Evolutionary conservation across 495 filamentous ascomycete species (phyloP).

Genomic region (Lentithecium fluviatile): DNA sequence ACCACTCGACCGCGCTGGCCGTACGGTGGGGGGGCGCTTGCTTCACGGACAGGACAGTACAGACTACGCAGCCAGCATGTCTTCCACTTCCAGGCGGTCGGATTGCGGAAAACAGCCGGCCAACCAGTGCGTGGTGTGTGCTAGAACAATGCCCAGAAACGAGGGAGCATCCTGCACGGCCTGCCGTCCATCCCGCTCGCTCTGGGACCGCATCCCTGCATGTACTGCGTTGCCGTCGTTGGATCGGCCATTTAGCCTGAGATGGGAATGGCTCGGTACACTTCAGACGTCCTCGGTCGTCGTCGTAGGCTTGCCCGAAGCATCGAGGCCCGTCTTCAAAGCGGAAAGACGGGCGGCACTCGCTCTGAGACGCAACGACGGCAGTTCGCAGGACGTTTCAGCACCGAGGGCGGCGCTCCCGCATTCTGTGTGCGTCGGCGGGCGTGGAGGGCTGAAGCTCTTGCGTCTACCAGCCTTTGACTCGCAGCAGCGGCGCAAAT

Average conservation of each 20-base stretch:
- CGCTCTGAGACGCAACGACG: constrained; percentile 4
- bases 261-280: background rate
- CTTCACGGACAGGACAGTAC: no score
- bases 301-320: constrained; percentile 26
- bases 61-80: background rate
- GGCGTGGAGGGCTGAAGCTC: background rate
- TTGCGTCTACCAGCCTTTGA: background rate
- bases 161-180: constrained; percentile 21
- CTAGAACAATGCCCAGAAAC: constrained; percentile 12
- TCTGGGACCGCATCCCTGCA: constrained; percentile 22
- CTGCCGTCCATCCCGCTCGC: constrained; percentile 33
- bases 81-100: constrained; percentile 18
- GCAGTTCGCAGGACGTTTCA: constrained; percentile 23
- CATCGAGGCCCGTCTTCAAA: constrained; percentile 17
- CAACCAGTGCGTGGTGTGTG: constrained; percentile 12
- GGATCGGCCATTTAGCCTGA: constrained; percentile 36
- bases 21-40: background rate
- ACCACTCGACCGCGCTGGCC: no score
- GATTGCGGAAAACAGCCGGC: constrained; percentile 26
- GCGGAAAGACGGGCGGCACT: constrained; percentile 8
- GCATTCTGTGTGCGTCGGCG: no score
- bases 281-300: background rate
- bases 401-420: background rate
- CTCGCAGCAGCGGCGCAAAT: constrained; percentile 33
- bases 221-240: constrained; percentile 15